A percentile compares a stretch with the other conserved stretches of the same genome.
phyloP scores from a whole-genome alignment of 2,329 filamentous ascomycete species.

The Alternaria metachromatica region DNA sequence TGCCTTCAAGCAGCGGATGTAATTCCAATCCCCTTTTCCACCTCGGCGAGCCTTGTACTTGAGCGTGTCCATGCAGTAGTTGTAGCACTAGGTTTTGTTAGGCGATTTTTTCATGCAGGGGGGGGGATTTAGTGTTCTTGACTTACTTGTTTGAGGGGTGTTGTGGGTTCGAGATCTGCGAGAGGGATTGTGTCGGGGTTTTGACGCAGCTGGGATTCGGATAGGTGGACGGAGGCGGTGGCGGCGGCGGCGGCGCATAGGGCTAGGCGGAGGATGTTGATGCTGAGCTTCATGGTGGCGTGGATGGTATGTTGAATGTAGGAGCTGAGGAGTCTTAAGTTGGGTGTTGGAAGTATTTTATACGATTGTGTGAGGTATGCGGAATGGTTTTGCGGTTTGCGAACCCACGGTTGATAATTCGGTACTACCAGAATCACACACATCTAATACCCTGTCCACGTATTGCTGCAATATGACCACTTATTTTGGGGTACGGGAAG shows the following conservation, averaged over 20 bases:
- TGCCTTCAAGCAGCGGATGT: background rate
- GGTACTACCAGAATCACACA: background rate
- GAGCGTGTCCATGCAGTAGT: background rate
- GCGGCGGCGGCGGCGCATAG: background rate
- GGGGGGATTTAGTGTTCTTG: no score
- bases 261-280: background rate
- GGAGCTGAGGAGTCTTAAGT: background rate
- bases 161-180: background rate
- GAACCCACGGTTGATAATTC: background rate
- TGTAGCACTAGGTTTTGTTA: background rate
- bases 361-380: fast-evolving
- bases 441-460: background rate
- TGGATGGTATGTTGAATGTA: background rate
- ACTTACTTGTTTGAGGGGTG: background rate
- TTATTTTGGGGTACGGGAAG: fast-evolving
- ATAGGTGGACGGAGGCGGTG: background rate
- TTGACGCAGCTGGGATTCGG: background rate
- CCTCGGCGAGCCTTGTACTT: background rate
- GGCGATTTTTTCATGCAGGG: background rate
- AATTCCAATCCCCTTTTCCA: background rate
- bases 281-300: background rate
- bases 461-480: background rate
- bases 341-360: background rate
- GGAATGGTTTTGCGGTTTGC: background rate
- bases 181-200: background rate